Evolutionary conservation across 2,329 filamentous ascomycete genomes (phyloP).

Genomic region (Penicillium sp.): DNA sequence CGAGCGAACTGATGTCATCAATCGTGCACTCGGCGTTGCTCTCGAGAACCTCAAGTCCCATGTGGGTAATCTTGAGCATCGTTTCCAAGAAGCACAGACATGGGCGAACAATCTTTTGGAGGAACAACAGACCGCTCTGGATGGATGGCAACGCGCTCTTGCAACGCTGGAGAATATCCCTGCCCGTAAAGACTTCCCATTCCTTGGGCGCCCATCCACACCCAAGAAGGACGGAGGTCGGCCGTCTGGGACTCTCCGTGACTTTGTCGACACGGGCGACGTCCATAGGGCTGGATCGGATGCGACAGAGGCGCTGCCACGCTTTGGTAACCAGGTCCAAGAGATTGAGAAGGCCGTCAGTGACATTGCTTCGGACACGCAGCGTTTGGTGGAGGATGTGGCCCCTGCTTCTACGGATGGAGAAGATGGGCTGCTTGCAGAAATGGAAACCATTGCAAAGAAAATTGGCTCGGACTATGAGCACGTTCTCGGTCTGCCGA

Average conservation of each 20-base stretch:
- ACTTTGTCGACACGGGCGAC: slow-evolving; percentile 72
- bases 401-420: slow-evolving; percentile 60
- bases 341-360: slow-evolving; percentile 61
- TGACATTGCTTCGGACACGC: slow-evolving; percentile 58
- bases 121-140: slow-evolving; percentile 45
- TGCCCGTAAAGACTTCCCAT: slow-evolving; percentile 44
- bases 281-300: slow-evolving; percentile 69
- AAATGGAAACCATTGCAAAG: slow-evolving; percentile 79
- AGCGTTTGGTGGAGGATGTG: slow-evolving; percentile 37
- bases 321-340: slow-evolving; percentile 59
- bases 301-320: slow-evolving; percentile 57
- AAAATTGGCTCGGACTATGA: slow-evolving; percentile 87
- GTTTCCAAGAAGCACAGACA: slow-evolving; percentile 46
- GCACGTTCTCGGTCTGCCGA: slow-evolving; percentile 66
- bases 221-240: slow-evolving; percentile 45
- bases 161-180: slow-evolving; percentile 41
- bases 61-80: slow-evolving; percentile 45
- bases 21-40: slow-evolving; percentile 77
- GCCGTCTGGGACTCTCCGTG: slow-evolving; percentile 61
- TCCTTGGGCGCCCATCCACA: slow-evolving; percentile 41
- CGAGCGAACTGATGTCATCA: slow-evolving; percentile 53
- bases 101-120: slow-evolving; percentile 47
- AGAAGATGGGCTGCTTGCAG: slow-evolving; percentile 67
- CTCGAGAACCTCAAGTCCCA: slow-evolving; percentile 66
- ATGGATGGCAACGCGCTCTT: slow-evolving; percentile 43